Conservation (phyloP, 257 asterid species). For the Ocimum tenuiflorum region DNA sequence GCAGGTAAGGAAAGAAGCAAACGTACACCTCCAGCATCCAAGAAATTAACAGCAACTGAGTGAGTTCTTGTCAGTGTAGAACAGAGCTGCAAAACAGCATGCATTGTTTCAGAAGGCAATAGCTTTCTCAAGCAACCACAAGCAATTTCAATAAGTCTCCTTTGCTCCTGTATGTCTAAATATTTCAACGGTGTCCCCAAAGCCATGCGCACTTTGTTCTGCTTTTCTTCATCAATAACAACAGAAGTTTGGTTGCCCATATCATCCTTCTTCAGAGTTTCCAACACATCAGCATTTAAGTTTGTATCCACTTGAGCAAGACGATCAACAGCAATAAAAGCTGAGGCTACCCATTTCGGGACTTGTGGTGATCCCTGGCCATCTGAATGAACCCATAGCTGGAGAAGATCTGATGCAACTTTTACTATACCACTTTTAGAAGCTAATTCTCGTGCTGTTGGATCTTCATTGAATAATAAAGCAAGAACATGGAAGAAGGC, state of each 20-base stretch:
- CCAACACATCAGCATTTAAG: slow-evolving; percentile 51
- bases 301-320: slow-evolving; percentile 81
- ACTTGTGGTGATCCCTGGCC: slow-evolving; percentile 55
- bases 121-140: slow-evolving; percentile 66
- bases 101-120: slow-evolving; percentile 83
- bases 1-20: slow-evolving; percentile 72
- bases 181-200: slow-evolving; percentile 47
- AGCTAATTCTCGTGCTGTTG: slow-evolving; percentile 74
- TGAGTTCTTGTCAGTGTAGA: slow-evolving; percentile 81
- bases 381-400: slow-evolving; percentile 54
- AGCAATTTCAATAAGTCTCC: slow-evolving; percentile 57
- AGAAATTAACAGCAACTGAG: slow-evolving; percentile 67
- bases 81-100: slow-evolving; percentile 88
- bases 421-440: slow-evolving; percentile 61
- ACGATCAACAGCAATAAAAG: slow-evolving; percentile 80
- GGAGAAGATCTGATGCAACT: slow-evolving; percentile 70
- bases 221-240: slow-evolving; percentile 63
- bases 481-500: slow-evolving; percentile 87
- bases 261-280: slow-evolving; percentile 59
- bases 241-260: slow-evolving; percentile 42
- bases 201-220: slow-evolving; percentile 31
- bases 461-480: slow-evolving; percentile 75
- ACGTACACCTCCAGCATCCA: slow-evolving; percentile 78
- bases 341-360: slow-evolving; percentile 91
- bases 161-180: slow-evolving; percentile 69